Evolutionary conservation across 2,329 filamentous ascomycete species (phyloP).

Genomic region (Neocucurbitaria cava): DNA sequence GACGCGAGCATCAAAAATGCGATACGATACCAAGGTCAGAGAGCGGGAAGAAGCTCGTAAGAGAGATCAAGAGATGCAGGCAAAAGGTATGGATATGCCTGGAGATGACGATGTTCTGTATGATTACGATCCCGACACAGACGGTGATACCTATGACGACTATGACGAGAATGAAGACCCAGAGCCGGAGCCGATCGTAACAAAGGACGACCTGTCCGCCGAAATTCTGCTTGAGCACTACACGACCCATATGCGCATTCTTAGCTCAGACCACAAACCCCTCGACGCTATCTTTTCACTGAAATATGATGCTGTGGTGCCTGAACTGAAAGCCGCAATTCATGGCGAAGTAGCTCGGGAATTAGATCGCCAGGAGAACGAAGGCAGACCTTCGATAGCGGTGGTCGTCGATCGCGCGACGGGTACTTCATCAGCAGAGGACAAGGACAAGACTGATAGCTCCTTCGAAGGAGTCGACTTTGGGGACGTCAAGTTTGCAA

Average conservation of each 20-base stretch:
- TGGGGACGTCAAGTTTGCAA: constrained; percentile 74
- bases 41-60: constrained; percentile 72
- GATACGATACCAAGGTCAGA: constrained; percentile 67
- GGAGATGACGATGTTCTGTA: constrained; percentile 85
- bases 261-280: constrained; percentile 96
- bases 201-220: constrained; percentile 66
- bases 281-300: constrained; percentile 82
- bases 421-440: constrained; percentile 30
- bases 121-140: constrained; percentile 85
- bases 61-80: constrained; percentile 85
- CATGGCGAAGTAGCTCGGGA: constrained; percentile 88
- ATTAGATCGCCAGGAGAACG: constrained; percentile 90
- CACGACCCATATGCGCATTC: constrained; percentile 84
- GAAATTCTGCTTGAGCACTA: constrained; percentile 71
- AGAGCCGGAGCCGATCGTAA: constrained; percentile 59
- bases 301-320: constrained; percentile 84
- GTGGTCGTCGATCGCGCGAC: constrained; percentile 73
- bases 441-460: constrained; percentile 45
- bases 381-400: constrained; percentile 81
- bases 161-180: constrained; percentile 47
- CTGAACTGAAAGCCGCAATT: constrained; percentile 81
- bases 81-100: constrained; percentile 75
- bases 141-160: constrained; percentile 61
- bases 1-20: constrained; percentile 72
- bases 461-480: constrained; percentile 73